Percentiles rank a stretch among this genome's conserved stretches.
Conservation (phyloP, 495 filamentous ascomycete genomes). For the Apodospora peruviana region DNA sequence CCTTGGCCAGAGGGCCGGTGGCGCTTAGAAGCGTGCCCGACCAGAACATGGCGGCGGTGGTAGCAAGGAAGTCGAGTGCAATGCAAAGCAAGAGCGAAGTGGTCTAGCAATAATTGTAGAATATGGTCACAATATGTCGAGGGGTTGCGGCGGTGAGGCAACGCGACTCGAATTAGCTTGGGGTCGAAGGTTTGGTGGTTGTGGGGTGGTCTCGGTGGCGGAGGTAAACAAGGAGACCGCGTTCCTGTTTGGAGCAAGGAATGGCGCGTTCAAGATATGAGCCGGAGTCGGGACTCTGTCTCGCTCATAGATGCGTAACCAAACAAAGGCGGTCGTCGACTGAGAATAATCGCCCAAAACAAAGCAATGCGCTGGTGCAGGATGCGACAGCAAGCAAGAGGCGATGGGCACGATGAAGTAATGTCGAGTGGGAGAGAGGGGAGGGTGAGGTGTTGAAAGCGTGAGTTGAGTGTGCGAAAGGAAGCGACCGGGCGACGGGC, state of each 20-base stretch:
- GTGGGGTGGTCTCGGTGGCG: slow-evolving; percentile 6
- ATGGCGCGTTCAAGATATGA: slow-evolving; percentile 15
- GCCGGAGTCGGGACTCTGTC: background rate
- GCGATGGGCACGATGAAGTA: slow-evolving; percentile 15
- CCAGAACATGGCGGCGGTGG: slow-evolving; percentile 78
- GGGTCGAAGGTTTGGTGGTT: slow-evolving; percentile 1
- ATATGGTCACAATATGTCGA: slow-evolving; percentile 8
- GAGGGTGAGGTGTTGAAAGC: background rate
- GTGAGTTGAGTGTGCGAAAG: background rate
- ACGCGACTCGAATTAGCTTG: slow-evolving; percentile 3
- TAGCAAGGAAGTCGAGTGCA: slow-evolving; percentile 28
- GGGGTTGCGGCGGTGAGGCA: slow-evolving; percentile 1
- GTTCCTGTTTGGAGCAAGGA: slow-evolving; percentile 25
- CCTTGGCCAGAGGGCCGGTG: slow-evolving; percentile 93
- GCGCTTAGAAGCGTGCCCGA: slow-evolving; percentile 93
- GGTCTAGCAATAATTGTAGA: slow-evolving; percentile 17
- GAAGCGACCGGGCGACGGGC: background rate
- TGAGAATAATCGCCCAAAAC: slow-evolving; percentile 4
- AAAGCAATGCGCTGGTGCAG: slow-evolving; percentile 13
- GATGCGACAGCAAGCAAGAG: slow-evolving; percentile 17
- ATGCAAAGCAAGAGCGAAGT: slow-evolving; percentile 18
- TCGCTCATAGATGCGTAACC: slow-evolving; percentile 8
- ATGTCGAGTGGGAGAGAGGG: slow-evolving; percentile 5
- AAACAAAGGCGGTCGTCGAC: slow-evolving; percentile 9
- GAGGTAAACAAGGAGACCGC: slow-evolving; percentile 36